Evolutionary conservation across 2,329 filamentous ascomycete species (phyloP).

Genomic region (Exophiala phaeomuriformis): DNA sequence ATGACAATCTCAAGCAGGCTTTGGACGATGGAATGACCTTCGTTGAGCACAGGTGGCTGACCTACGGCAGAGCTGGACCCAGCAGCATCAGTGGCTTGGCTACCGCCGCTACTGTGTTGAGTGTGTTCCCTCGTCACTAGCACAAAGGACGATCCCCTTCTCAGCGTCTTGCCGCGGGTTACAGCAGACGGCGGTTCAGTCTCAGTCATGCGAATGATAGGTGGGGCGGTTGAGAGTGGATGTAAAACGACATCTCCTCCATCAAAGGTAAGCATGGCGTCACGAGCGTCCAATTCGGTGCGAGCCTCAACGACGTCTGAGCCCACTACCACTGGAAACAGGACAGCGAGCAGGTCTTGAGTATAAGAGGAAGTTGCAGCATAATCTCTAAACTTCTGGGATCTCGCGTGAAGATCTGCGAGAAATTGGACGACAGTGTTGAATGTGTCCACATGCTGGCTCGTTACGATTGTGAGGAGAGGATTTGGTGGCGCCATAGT

Average conservation of each 20-base stretch:
- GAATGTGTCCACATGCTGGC: conserved; percentile 58
- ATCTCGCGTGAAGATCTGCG: conserved; percentile 68
- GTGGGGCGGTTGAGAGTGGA: conserved; percentile 57
- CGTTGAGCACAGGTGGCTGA: conserved; percentile 42
- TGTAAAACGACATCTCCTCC: conserved; percentile 78
- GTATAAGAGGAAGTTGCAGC: conserved; percentile 72
- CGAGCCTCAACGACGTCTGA: conserved; percentile 76
- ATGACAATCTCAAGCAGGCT: conserved; percentile 70
- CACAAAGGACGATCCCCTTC: conserved; percentile 83
- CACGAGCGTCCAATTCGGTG: conserved; percentile 76
- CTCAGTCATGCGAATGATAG: conserved; percentile 67
- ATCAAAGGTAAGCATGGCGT: conserved; percentile 74
- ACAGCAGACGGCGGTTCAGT: conserved; percentile 45
- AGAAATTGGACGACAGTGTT: conserved; percentile 73
- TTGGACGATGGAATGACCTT: conserved; percentile 66
- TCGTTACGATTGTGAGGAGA: conserved; percentile 31
- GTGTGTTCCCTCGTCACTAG: conserved; percentile 54
- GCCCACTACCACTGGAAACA: conserved; percentile 84
- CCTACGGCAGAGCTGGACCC: conserved; percentile 41
- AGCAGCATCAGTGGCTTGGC: conserved; percentile 41
- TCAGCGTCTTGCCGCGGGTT: conserved; percentile 40
- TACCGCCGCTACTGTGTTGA: conserved; percentile 8
- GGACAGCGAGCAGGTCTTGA: conserved; percentile 65
- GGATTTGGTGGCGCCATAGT: conserved; percentile 27
- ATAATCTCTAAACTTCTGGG: conserved; percentile 73